A percentile compares a stretch with the other conserved stretches of the same genome.
Evolutionary conservation across 371 early-diverging fungal genomes (phyloP).

Genomic region (Coemansia sp.): DNA sequence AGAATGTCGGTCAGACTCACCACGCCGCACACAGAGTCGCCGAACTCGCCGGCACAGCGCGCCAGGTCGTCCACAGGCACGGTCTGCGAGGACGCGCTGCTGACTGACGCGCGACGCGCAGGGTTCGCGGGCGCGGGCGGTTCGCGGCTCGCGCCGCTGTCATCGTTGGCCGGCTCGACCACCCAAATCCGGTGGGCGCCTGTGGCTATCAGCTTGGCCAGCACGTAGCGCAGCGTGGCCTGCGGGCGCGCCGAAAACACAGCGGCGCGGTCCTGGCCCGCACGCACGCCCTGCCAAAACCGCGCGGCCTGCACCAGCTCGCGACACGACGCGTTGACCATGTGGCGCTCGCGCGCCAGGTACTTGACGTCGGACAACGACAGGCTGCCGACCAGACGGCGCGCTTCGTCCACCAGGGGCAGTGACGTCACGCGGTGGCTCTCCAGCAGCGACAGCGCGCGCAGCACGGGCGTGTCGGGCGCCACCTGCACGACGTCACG

Average conservation of each 20-base stretch:
- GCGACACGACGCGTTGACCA: slow-evolving; percentile 33
- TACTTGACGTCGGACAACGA: slow-evolving; percentile 53
- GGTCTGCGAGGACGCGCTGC: slow-evolving; percentile 39
- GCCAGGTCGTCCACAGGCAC: slow-evolving; percentile 21
- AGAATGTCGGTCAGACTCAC: slow-evolving; percentile 75
- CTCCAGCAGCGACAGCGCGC: slow-evolving; percentile 47
- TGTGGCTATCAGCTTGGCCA: slow-evolving; percentile 78
- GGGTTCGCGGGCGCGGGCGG: slow-evolving; percentile 30
- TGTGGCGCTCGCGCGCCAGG: slow-evolving; percentile 24
- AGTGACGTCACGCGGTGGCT: slow-evolving; percentile 40
- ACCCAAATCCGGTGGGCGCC: slow-evolving; percentile 85
- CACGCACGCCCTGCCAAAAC: slow-evolving; percentile 49
- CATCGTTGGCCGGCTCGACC: slow-evolving; percentile 34
- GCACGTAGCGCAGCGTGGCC: slow-evolving; percentile 65
- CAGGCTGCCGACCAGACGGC: slow-evolving; percentile 40
- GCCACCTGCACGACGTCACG: slow-evolving; percentile 30
- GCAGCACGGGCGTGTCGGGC: slow-evolving; percentile 40
- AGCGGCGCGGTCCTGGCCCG: slow-evolving; percentile 66
- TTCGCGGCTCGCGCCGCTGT: background rate
- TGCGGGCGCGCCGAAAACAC: slow-evolving; percentile 75
- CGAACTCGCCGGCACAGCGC: slow-evolving; percentile 23
- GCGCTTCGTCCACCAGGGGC: slow-evolving; percentile 40
- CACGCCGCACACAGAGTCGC: slow-evolving; percentile 56
- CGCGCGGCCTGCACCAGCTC: slow-evolving; percentile 49
- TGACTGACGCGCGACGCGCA: slow-evolving; percentile 26